Evolutionary conservation across 2,329 filamentous ascomycete species (phyloP).

Genomic region (Monosporascus sp.): DNA sequence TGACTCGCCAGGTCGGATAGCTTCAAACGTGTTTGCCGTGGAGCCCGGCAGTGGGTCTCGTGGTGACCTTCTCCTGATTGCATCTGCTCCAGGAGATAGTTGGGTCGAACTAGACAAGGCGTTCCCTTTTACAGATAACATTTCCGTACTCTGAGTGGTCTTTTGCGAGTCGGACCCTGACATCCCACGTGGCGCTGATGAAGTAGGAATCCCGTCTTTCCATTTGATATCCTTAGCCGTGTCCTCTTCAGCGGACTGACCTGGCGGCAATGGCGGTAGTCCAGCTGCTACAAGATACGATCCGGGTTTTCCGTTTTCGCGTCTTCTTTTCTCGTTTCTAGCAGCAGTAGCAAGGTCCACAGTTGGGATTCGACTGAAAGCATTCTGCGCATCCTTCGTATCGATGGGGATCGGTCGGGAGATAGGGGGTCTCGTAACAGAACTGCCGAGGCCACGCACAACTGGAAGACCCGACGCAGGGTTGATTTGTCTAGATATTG

Average conservation of each 20-base stretch:
- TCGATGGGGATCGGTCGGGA: slow-evolving; percentile 41
- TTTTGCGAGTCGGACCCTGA: slow-evolving; percentile 19
- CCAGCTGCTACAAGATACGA: slow-evolving; percentile 29
- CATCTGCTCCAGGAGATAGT: slow-evolving; percentile 45
- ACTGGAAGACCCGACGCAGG: slow-evolving; percentile 21
- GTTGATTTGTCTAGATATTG: slow-evolving; percentile 31
- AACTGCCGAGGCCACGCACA: not conserved
- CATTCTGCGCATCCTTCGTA: slow-evolving; percentile 17
- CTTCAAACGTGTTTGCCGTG: slow-evolving; percentile 17
- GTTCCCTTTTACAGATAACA: slow-evolving; percentile 26
- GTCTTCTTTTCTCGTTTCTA: slow-evolving; percentile 38
- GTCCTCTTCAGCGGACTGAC: slow-evolving; percentile 27
- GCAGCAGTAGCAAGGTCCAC: slow-evolving; percentile 46
- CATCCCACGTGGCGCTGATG: slow-evolving; percentile 9
- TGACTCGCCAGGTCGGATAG: slow-evolving; percentile 22
- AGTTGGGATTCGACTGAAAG: slow-evolving; percentile 29
- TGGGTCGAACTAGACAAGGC: slow-evolving; percentile 42
- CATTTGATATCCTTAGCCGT: slow-evolving; percentile 31
- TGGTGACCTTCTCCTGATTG: slow-evolving; percentile 47
- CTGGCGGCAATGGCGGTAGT: slow-evolving; percentile 31
- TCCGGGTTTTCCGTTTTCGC: slow-evolving; percentile 26
- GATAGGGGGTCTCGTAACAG: slow-evolving; percentile 38
- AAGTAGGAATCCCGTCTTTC: slow-evolving; percentile 29
- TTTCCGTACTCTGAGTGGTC: slow-evolving; percentile 14
- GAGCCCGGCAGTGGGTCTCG: slow-evolving; percentile 24